Conservation (phyloP, 2,329 filamentous ascomycete species). For the Aspergillus sp. region DNA sequence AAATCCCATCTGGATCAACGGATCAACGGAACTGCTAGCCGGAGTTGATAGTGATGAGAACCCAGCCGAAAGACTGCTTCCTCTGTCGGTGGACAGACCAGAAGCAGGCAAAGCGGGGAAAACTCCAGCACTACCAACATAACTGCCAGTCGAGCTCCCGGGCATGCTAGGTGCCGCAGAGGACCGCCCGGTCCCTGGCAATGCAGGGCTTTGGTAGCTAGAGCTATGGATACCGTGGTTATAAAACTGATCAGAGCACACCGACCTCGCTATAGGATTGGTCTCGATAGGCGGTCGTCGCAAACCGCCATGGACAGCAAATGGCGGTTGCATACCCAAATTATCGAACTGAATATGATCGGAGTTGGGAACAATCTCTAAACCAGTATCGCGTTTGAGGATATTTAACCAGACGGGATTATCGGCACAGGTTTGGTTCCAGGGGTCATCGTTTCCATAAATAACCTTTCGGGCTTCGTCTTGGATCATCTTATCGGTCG, state of each 20-base stretch:
- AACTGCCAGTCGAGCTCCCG: conserved; percentile 31
- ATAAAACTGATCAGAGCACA: conserved; percentile 18
- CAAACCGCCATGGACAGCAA: conserved; percentile 33
- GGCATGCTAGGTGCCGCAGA: conserved; percentile 31
- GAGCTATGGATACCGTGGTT: conserved; percentile 24
- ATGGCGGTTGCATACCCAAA: conserved; percentile 40
- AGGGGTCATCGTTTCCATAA: conserved; percentile 30
- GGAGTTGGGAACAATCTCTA: conserved; percentile 26
- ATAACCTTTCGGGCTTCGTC: conserved; percentile 30
- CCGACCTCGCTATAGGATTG: conserved; percentile 20
- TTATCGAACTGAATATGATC: conserved; percentile 32
- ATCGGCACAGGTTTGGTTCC: conserved; percentile 43
- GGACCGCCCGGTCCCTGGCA: conserved; percentile 24
- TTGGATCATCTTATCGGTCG: conserved; percentile 34
- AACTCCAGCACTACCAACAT: conserved; percentile 29
- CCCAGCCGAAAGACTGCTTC: conserved; percentile 25
- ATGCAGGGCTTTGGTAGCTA: conserved; percentile 28
- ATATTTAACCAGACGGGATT: conserved; percentile 42
- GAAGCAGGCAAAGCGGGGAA: conserved; percentile 19
- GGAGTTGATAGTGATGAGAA: conserved; percentile 29
- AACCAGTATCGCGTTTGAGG: conserved; percentile 40
- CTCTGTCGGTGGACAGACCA: conserved; percentile 28
- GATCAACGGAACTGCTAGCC: conserved; percentile 23
- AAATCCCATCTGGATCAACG: conserved; percentile 34
- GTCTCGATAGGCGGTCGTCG: conserved; percentile 28